Base-by-base conservation (phyloP, 192 early-diverging fungal genomes). In the Dissophora ornata region DNA sequence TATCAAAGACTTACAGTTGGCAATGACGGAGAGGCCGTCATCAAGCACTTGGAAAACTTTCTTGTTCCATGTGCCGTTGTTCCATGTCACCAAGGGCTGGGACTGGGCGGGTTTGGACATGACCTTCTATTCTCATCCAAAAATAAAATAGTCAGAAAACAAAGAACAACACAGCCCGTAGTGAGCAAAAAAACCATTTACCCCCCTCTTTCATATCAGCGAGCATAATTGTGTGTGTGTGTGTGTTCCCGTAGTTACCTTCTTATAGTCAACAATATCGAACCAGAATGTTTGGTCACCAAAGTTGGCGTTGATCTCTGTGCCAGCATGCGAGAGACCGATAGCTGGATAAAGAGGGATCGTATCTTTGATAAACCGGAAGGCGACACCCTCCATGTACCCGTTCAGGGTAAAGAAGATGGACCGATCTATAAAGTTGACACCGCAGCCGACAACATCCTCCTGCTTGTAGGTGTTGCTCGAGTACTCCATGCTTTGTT, bases 271-370 rank as follows among this genome's bases (percentile, higher is more conserved):
- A 25, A 67, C 58, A 62, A 77, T 77, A 21, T 77, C 61, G 26
- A 77, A 77, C 59, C 67, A 28, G 59, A 77, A 77, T 10, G 73
- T 77, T 42, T 77, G 73, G 30, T 77, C 73, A 3, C 73, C 73
- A 67, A 77, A 77, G 53, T 77, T 77, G 65, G 73, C 73, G 57
- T 77, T 77, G 53, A 77, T 67, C 49, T 62, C 73, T 0, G 73
- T 77, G 5, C 73, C 73, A n/a, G 73, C 57, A 16, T 77, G 64
- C 16, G 73, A 77, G 25, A 77, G 53, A 16, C 73, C 73, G n/a
- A 77, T 62, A 2, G 73, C 73, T 8, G 73, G 73, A 46, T 77
- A 77, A 2, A 77, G 59, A 5, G 65, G 73, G 24, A 67, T 77
- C 13, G 73, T 56, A 18, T 67, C 64, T 40, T 77, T 77, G 30